Evolutionary conservation across 345 rosid genomes (phyloP).

Genomic region (Mallotus nudiflorus): DNA sequence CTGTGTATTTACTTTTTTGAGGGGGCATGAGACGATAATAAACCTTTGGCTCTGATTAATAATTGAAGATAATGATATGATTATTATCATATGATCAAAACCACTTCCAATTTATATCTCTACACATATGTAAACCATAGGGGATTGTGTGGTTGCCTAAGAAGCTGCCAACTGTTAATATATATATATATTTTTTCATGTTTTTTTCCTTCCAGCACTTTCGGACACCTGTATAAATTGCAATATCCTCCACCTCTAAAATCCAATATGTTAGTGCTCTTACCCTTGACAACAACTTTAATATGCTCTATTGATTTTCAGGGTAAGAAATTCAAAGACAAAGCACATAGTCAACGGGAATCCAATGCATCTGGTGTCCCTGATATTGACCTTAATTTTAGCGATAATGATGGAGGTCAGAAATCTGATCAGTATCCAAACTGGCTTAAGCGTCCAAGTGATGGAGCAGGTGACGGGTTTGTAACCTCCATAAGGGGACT

Average conservation of each 20-base stretch:
- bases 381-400: conserved; percentile 70
- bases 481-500: conserved; percentile 90
- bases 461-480: conserved; percentile 99
- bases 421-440: conserved; percentile 68
- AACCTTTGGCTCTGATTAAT: neutral
- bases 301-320: conserved; percentile 27
- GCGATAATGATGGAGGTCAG: conserved; percentile 71
- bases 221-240: neutral
- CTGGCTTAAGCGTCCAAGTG: conserved; percentile 76
- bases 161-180: neutral
- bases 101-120: neutral
- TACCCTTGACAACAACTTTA: neutral
- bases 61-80: neutral
- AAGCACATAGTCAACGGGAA: conserved; percentile 58
- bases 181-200: neutral
- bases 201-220: neutral
- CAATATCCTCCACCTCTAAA: neutral
- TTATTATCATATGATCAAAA: neutral
- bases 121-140: neutral
- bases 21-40: neutral
- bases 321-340: conserved; percentile 98
- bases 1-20: neutral
- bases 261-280: too few relatives aligned
- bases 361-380: conserved; percentile 47
- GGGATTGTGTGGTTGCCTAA: neutral